Evolutionary conservation across 2,329 filamentous ascomycete genomes (phyloP).

Genomic region (Thermochaetoides dissita): DNA sequence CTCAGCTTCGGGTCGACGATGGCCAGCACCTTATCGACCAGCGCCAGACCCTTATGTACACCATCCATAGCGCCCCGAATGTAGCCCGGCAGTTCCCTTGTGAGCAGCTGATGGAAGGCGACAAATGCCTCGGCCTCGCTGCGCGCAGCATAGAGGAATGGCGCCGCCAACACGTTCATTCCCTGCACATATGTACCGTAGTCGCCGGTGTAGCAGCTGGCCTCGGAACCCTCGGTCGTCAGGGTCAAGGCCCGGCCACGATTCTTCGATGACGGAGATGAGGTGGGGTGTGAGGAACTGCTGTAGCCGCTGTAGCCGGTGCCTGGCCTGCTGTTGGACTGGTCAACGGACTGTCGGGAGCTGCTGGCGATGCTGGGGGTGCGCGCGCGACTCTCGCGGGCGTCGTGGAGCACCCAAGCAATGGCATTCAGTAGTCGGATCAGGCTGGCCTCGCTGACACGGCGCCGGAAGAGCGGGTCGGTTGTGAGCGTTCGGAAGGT

Average conservation of each 20-base stretch:
- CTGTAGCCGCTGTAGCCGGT: constrained; percentile 12
- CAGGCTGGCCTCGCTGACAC: constrained; percentile 87
- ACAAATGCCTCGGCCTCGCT: constrained; percentile 92
- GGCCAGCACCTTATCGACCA: constrained; percentile 83
- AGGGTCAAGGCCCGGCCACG: constrained; percentile 44
- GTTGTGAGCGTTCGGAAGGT: constrained; percentile 94
- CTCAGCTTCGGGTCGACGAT: constrained; percentile 85
- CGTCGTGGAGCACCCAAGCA: constrained; percentile 84
- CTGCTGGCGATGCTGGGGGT: constrained; percentile 20
- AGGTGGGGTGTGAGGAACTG: constrained; percentile 19
- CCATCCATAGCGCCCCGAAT: constrained; percentile 94
- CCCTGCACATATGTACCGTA: constrained; percentile 90
- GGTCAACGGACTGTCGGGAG: constrained; percentile 15
- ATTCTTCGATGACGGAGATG: constrained; percentile 32
- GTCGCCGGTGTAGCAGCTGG: constrained; percentile 39
- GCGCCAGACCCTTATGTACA: constrained; percentile 77
- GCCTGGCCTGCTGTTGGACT: constrained; percentile 12
- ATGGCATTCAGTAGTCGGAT: constrained; percentile 90
- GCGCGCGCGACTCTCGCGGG: constrained; percentile 40
- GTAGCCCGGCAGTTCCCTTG: constrained; percentile 79
- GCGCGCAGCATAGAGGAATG: constrained; percentile 85
- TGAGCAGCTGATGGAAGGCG: constrained; percentile 77
- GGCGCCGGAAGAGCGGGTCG: constrained; percentile 88
- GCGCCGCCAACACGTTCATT: constrained; percentile 95
- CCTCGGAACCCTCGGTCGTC: constrained; percentile 51